Evolutionary conservation across 148 eudicot genomes (phyloP).

Genomic region (Simmondsia chinensis): DNA sequence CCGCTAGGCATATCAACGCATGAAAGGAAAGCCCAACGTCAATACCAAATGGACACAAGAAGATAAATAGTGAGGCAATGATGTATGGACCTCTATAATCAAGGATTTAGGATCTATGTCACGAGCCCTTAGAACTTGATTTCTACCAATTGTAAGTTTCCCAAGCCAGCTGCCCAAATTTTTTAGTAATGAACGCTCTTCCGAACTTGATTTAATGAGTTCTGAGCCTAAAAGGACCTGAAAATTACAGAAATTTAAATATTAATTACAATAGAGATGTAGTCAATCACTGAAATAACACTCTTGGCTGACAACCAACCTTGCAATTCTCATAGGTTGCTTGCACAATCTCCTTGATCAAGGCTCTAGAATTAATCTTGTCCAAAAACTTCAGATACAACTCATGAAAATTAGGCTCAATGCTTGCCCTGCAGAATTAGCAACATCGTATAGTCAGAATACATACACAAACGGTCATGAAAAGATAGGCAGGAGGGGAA

Average conservation of each 20-base stretch:
- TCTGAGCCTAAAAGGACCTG: conserved; percentile 95
- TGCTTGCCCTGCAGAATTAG: conserved; percentile 81
- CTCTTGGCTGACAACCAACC: conserved; percentile 49
- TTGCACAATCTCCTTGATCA: conserved; percentile 65
- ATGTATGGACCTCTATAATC: conserved; percentile 54
- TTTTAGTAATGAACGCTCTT: conserved; percentile 91
- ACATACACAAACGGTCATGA: too few species aligned
- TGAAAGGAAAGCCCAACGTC: too few species aligned
- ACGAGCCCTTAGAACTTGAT: conserved; percentile 73
- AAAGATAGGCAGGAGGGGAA: neutral
- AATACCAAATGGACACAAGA: neutral
- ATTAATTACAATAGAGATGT: neutral
- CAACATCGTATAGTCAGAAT: too few species aligned
- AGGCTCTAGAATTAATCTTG: conserved; percentile 60
- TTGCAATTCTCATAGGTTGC: conserved; percentile 94
- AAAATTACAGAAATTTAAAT: neutral
- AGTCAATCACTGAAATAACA: neutral
- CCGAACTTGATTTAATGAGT: conserved; percentile 91
- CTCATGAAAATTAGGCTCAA: conserved; percentile 93
- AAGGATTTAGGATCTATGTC: conserved; percentile 90
- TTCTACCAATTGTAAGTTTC: conserved; percentile 87
- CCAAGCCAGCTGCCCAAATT: conserved; percentile 99
- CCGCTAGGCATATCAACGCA: too few species aligned
- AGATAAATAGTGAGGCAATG: neutral
- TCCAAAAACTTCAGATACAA: conserved; percentile 88